Conservation (phyloP, 1,284 basidiomycete genomes). For the Pseudozyma flocculosa region DNA sequence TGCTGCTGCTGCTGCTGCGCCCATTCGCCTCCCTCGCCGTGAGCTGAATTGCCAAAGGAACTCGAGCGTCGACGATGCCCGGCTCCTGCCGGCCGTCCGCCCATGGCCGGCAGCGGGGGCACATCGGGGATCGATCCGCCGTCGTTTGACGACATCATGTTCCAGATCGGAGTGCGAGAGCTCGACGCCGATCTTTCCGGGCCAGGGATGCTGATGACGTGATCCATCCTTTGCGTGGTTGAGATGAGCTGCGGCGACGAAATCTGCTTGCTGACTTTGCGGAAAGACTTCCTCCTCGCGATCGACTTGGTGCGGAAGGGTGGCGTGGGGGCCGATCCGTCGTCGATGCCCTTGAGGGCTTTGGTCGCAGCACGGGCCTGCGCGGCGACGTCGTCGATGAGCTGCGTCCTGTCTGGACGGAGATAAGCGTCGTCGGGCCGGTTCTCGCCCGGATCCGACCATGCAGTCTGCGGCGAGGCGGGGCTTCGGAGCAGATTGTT, state of each 20-base stretch:
- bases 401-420: conserved; percentile 7
- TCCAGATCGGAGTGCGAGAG: background rate
- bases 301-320: conserved; percentile 39
- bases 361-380: conserved; percentile 45
- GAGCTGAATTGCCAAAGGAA: conserved; percentile 35
- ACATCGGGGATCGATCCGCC: no score
- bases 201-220: conserved; percentile 19
- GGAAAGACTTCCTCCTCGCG: conserved; percentile 31
- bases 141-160: background rate
- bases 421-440: background rate
- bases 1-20: no score
- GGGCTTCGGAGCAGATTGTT: conserved; percentile 1
- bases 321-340: conserved; percentile 14
- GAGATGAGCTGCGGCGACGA: conserved; percentile 46
- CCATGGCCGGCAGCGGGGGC: no score
- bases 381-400: conserved; percentile 44
- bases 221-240: conserved; percentile 43
- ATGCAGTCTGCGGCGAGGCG: conserved; percentile 1
- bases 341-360: conserved; percentile 44
- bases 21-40: no score
- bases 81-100: conserved; percentile 5
- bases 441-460: conserved; percentile 5
- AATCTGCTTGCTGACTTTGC: conserved; percentile 44
- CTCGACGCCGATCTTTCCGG: background rate
- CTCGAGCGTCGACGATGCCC: conserved; percentile 34